Conservation (phyloP, 345 rosid genomes). For the thale cress (Arabidopsis thaliana) region TAIR10.1 NC_003075.7:9798501-9799000, state of each 20-base stretch:
- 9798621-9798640: constrained; percentile 37
- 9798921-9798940: neutral
- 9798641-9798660: constrained; percentile 25
- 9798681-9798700: constrained; percentile 25
- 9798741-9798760: neutral
- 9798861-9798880: no score
- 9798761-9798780: neutral
- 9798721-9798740: neutral
- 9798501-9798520: no score
- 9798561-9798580: no score
- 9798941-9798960: constrained; percentile 9
- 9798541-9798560: no score
- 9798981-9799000: neutral
- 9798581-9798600: no score
- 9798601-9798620: constrained; percentile 16
- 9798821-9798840: neutral
- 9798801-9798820: neutral
- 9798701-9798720: neutral
- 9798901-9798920: neutral
- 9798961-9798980: neutral
- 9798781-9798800: neutral
- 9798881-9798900: no score
- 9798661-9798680: constrained; percentile 41
- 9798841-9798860: constrained; percentile 7
- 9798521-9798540: no score